Conservation (phyloP, 1,284 basidiomycete species). For the Wolfiporia cocos region DNA sequence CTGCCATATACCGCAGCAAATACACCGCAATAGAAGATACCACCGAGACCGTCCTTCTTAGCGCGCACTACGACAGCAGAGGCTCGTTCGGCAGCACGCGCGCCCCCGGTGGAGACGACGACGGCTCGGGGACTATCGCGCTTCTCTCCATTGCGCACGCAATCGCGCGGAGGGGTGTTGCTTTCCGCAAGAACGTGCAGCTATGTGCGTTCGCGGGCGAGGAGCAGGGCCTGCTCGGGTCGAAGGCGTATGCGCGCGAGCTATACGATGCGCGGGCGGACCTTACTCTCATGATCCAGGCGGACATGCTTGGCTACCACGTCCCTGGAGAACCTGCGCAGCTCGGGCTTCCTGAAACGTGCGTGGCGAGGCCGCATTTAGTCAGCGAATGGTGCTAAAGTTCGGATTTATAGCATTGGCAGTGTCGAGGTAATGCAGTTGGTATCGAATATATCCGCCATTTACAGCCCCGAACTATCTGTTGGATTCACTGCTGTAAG, state of each 20-base stretch:
- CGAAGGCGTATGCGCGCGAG: conserved; percentile 63
- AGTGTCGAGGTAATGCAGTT: conserved; percentile 72
- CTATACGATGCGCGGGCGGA: conserved; percentile 53
- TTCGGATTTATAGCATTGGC: conserved; percentile 71
- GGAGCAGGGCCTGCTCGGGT: conserved; percentile 65
- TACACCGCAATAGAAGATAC: conserved; percentile 47
- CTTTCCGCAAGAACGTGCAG: conserved; percentile 63
- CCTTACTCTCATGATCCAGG: conserved; percentile 79
- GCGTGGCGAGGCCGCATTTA: too few species aligned
- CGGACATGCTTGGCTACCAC: conserved; percentile 85
- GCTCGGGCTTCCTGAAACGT: conserved; percentile 69
- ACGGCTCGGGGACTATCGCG: conserved; percentile 73
- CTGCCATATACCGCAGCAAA: conserved; percentile 31
- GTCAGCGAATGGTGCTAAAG: too few species aligned
- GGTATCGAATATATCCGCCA: conserved; percentile 62
- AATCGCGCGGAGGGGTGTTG: conserved; percentile 55
- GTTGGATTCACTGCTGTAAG: conserved; percentile 67
- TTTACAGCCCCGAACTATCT: conserved; percentile 78
- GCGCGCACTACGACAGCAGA: conserved; percentile 83
- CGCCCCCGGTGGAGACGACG: conserved; percentile 75
- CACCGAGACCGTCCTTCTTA: conserved; percentile 61
- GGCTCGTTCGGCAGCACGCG: conserved; percentile 76
- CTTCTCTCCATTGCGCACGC: conserved; percentile 73
- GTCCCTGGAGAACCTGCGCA: conserved; percentile 70
- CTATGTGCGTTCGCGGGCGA: conserved; percentile 68